Base-by-base conservation (phyloP, 495 filamentous ascomycete species). In the Trichoderma reesei region DNA sequence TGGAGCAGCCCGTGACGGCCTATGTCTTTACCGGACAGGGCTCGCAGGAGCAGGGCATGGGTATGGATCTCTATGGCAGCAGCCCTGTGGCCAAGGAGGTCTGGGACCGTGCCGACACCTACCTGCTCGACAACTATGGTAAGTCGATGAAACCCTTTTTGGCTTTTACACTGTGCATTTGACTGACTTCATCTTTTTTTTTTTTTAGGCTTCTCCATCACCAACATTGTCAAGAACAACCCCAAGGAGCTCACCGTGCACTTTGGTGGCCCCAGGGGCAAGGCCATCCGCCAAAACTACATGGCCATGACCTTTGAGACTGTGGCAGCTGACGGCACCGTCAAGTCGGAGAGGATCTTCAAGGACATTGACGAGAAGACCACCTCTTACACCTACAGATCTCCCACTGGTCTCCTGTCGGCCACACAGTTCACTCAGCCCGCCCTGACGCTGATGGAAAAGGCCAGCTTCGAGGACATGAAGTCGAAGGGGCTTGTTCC, bases 231-330 rank as follows among this genome's bases (percentile, higher is more conserved):
- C 74, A 94, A 92, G 81, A 98, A 98, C 76, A 99, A 99, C 75
- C 94, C 94, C 62, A 96, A 96, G 81, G 95, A 99, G 78, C 85
- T 99, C 65, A 99, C 95, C 3, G 91, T 99, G 66, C 88, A 99
- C 79, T 99, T 99, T 71, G 94, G 95, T 75, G 94, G 94, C 65
- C 91, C 93, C 65, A 89, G 91, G 37, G 94, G 94, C 68, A 98
- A 97, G 77, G 91, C 92, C 41, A 99, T 99, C 66, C 90, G 95
- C 64, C 85, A 95, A 71, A 98, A 98, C 75, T 99, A 99, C 82
- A 98, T 98, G 91, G 86, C 92, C 37, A 99, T 99, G 94, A 97
- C 95, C 65, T 98, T 98, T 77, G 95, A 99, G 78, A 91, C 92
- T 5, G 91, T 99, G 41, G 88, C 88, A 56, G 79, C 90, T 7